Base-by-base conservation (phyloP, 2,329 filamentous ascomycete species). In the Arthroderma sp. region DNA sequence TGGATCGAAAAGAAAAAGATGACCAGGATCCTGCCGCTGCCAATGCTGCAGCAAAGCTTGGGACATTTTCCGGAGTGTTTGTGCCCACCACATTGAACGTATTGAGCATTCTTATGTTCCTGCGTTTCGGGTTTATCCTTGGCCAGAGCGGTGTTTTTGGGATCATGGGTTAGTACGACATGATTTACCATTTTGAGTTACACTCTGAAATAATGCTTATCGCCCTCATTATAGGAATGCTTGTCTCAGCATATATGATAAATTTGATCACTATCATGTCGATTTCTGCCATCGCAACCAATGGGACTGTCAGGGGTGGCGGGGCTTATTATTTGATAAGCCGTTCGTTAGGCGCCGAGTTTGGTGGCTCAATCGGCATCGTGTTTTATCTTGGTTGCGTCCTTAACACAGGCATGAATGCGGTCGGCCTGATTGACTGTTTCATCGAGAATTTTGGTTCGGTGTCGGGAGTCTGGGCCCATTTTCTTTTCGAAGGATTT, bases 381-480 rank as follows among this genome's bases (percentile, higher is more conserved):
- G 77, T 94, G 8, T 93, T 93, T 62, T 94, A 91, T 59, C 70
- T 93, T n/a, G 85, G 86, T n/a, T 84, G 85, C 51, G 81, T 84
- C 2, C 77, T 94, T 57, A 93, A 89, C 58, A 87, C 85, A 1
- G 83, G 83, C 33, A 77, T 94, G 72, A 94, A 94, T 57, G 77
- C 88, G 27, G 85, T 93, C 37, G 86, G 85, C 67, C 70, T 94
- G 38, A 77, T 94, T 50, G 83, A 91, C 63, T 93, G 85, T 55
- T 72, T 93, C 46, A 78, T 77, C 43, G 73, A 88, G 49, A 88
- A 87, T 54, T 76, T 88, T 55, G 83, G 81, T 1, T 58, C 68
- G 3, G 54, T 61, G 11, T 68, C 69, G 41, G 78, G 78, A 10
- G 72, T 71, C 40, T 74, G 74, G 70, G 65, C 66, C 29, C 70